Conservation (phyloP, 805 yeast genomes). For the Wickerhamomyces rabaulensis region DNA sequence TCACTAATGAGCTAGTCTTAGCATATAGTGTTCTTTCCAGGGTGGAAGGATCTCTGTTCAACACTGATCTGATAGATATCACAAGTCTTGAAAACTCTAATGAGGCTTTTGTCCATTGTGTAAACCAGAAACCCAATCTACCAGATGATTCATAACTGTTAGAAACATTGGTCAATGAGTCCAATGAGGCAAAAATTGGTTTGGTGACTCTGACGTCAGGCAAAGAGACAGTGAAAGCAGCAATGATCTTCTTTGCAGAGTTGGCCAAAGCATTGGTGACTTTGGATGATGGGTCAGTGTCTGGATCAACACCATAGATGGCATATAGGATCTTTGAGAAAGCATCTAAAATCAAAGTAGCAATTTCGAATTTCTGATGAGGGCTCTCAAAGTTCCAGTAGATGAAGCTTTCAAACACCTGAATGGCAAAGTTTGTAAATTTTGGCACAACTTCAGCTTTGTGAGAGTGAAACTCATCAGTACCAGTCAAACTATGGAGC, state of each 20-base stretch:
- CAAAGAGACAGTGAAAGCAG: conserved; percentile 49
- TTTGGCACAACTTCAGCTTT: conserved; percentile 53
- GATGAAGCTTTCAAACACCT: conserved; percentile 66
- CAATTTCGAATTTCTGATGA: conserved; percentile 57
- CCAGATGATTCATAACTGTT: conserved; percentile 36
- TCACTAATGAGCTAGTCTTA: conserved; percentile 50
- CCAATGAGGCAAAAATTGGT: conserved; percentile 49
- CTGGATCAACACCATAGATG: conserved; percentile 49
- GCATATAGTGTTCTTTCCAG: conserved; percentile 60
- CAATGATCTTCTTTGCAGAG: conserved; percentile 46
- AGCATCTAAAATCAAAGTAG: conserved; percentile 45
- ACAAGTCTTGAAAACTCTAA: conserved; percentile 54
- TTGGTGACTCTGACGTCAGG: conserved; percentile 48
- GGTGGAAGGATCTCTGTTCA: conserved; percentile 49
- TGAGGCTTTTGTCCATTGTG: conserved; percentile 43
- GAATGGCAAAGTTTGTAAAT: conserved; percentile 51
- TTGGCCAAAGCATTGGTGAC: conserved; percentile 45
- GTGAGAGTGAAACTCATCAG: conserved; percentile 30
- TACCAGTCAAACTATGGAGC: conserved; percentile 39
- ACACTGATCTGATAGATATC: conserved; percentile 49
- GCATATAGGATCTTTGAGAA: conserved; percentile 50
- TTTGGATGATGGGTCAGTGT: conserved; percentile 29
- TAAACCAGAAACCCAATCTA: conserved; percentile 40
- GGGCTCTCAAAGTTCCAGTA: conserved; percentile 61
- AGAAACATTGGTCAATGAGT: conserved; percentile 35